Percentiles rank a stretch among this genome's conserved stretches.
phyloP scores from a whole-genome alignment of 2,329 filamentous ascomycete genomes.

The Lasiodiplodia sp. region DNA sequence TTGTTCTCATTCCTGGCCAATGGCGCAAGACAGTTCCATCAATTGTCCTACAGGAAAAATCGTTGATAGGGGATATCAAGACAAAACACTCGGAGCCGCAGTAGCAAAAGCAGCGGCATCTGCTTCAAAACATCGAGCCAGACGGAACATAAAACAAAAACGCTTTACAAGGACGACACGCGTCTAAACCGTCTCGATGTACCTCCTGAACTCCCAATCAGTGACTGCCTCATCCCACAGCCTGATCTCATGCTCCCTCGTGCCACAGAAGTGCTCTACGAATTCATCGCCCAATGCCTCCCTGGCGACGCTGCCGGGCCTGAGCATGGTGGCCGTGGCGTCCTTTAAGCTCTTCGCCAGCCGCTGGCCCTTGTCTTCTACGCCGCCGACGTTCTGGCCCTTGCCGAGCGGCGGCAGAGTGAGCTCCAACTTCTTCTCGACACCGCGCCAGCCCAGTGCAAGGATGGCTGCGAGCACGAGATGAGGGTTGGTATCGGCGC shows the following conservation, averaged over 20 bases:
- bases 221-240: slow-evolving; percentile 97
- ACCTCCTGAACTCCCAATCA: slow-evolving; percentile 86
- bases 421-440: slow-evolving; percentile 90
- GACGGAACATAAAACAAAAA: background rate
- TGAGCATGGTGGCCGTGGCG: slow-evolving; percentile 79
- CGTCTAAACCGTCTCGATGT: slow-evolving; percentile 74
- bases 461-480: slow-evolving; percentile 87
- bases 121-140: background rate
- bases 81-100: background rate
- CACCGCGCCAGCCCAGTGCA: slow-evolving; percentile 86
- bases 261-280: slow-evolving; percentile 94
- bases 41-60: background rate
- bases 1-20: background rate
- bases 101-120: background rate
- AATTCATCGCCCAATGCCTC: slow-evolving; percentile 95
- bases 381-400: slow-evolving; percentile 80
- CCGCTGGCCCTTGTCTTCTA: slow-evolving; percentile 73
- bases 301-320: slow-evolving; percentile 82
- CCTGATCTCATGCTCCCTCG: slow-evolving; percentile 86
- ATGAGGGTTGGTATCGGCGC: slow-evolving; percentile 92
- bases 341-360: slow-evolving; percentile 87
- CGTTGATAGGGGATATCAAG: slow-evolving; percentile 1
- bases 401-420: slow-evolving; percentile 82
- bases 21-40: background rate
- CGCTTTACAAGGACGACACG: background rate